Percentiles rank a stretch among this genome's conserved stretches.
These are phyloP conservation scores for Ophiobolus disseminans DNA, from an alignment of 2,329 filamentous ascomycete species.

Conservation along the genomic window DNA sequence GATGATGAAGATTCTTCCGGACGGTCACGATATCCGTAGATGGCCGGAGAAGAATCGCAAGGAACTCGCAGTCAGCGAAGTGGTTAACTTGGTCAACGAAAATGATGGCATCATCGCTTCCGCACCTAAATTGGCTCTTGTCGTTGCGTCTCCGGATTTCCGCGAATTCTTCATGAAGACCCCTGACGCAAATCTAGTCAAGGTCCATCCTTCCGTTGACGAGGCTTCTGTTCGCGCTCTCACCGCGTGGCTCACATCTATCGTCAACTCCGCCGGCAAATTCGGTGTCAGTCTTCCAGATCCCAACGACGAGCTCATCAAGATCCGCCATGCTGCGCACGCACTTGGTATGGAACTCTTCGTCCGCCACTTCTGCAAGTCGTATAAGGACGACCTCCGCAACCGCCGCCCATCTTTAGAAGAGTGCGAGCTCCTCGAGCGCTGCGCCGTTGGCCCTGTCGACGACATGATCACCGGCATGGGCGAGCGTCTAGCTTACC, in stretches of 20 bases:
- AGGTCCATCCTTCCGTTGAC: background rate
- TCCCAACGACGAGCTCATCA: background rate
- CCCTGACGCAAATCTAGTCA: background rate
- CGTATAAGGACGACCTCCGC: conserved; percentile 2
- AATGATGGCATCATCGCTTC: background rate
- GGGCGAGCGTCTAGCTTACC: conserved; percentile 7
- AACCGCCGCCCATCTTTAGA: background rate
- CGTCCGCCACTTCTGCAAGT: background rate
- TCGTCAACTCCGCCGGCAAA: background rate
- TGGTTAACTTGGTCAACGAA: background rate
- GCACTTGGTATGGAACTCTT: conserved; percentile 7
- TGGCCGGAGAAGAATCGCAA: background rate
- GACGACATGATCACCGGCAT: conserved; percentile 3
- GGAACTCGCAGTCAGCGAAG: background rate
- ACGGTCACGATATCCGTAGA: background rate
- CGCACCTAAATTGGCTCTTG: conserved; percentile 1
- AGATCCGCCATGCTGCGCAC: conserved; percentile 2
- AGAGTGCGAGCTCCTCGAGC: background rate
- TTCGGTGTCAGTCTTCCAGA: background rate
- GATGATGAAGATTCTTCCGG: background rate
- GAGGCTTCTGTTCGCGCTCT: background rate
- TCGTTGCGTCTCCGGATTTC: background rate
- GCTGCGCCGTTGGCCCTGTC: background rate
- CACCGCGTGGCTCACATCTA: conserved; percentile 1
- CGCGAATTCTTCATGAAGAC: background rate